Base-by-base conservation (phyloP, 306 rosid species). In the Vicia sativa region DNA sequence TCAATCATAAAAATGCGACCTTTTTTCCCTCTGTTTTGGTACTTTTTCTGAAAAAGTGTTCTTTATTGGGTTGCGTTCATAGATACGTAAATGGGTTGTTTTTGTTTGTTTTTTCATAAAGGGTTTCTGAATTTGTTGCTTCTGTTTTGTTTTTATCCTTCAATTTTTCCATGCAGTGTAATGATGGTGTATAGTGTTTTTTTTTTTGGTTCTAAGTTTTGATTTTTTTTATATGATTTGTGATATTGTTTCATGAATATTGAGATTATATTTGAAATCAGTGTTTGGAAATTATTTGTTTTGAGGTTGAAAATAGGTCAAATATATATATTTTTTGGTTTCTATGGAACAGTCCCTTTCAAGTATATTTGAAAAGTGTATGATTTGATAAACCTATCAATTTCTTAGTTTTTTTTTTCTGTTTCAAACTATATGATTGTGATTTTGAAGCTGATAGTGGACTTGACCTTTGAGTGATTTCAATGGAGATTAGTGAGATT, bases 261-360 rank as follows among this genome's bases (percentile, higher is more conserved):
- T 66, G 18, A 16, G 34, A 26, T 37, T 60, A 41, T 31, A 12
- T 70, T 28, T 41, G 73, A 54, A 49, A 28, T 19, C 5, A 12
- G 11, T 72, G 11, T 19, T 41, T 49, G 43, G 45, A 34, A 65
- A 67, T 52, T 4, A 13, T 11, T 9, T 56, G 16, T 48, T 15
- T 21, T 54, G 3, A 18, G 35, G 64, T 62, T 19, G 16, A 57
- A 65, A 31, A 58, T 11, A 34, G 58, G 48, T 70, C 50, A 57
- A 44, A n/a, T 13, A 1, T 25, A n/a, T n/a, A n/a, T n/a, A n/a
- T 62, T 0, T 62, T 11, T 68, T 9, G 1, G 42, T 65, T 21
- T 57, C 29, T 19, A 44, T 63, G 57, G 2, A n/a, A 10, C 52
- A 59, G 44, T 29, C 69, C 39, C 75, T 55, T 73, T 71, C 45